Evolutionary conservation across 2,329 filamentous ascomycete species (phyloP).

Genomic region (Emergomyces africanus): DNA sequence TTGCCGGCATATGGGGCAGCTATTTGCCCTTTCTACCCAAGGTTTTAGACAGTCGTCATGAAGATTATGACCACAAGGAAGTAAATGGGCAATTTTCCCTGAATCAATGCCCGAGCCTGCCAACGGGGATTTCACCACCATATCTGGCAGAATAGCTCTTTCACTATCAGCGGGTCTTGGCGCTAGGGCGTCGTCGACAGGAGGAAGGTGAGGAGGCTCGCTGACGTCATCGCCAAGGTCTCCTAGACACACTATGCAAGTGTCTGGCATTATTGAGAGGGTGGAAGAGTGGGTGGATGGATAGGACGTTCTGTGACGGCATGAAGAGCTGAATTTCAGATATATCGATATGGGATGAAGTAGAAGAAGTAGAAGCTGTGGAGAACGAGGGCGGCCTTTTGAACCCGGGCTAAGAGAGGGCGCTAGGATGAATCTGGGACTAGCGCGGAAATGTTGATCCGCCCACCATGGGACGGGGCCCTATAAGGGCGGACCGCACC

Average conservation of each 20-base stretch:
- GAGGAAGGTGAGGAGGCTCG: slow-evolving; percentile 32
- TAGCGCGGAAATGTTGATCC: slow-evolving; percentile 25
- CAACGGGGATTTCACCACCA: slow-evolving; percentile 7
- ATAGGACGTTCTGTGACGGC: slow-evolving; percentile 21
- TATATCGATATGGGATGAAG: slow-evolving; percentile 16
- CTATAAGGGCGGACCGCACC: neutral
- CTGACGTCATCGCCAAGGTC: slow-evolving; percentile 49
- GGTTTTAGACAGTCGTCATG: slow-evolving; percentile 87
- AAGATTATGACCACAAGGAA: slow-evolving; percentile 78
- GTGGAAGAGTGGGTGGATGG: slow-evolving; percentile 17
- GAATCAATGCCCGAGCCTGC: slow-evolving; percentile 25
- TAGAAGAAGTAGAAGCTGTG: slow-evolving; percentile 14
- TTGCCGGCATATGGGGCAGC: slow-evolving; percentile 91
- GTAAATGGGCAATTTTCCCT: slow-evolving; percentile 46
- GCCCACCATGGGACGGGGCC: slow-evolving; percentile 11
- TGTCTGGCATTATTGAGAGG: slow-evolving; percentile 46
- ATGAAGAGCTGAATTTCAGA: slow-evolving; percentile 23
- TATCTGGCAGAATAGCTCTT: slow-evolving; percentile 13
- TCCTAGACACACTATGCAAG: slow-evolving; percentile 60
- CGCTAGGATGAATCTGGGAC: slow-evolving; percentile 6
- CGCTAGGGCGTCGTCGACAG: slow-evolving; percentile 13
- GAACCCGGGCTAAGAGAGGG: slow-evolving; percentile 22
- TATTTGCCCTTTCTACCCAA: slow-evolving; percentile 95
- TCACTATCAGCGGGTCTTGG: slow-evolving; percentile 14
- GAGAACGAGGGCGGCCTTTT: slow-evolving; percentile 20